Base-by-base conservation (phyloP, 768 basidiomycete genomes). In the Kwoniella dendrophila region DNA sequence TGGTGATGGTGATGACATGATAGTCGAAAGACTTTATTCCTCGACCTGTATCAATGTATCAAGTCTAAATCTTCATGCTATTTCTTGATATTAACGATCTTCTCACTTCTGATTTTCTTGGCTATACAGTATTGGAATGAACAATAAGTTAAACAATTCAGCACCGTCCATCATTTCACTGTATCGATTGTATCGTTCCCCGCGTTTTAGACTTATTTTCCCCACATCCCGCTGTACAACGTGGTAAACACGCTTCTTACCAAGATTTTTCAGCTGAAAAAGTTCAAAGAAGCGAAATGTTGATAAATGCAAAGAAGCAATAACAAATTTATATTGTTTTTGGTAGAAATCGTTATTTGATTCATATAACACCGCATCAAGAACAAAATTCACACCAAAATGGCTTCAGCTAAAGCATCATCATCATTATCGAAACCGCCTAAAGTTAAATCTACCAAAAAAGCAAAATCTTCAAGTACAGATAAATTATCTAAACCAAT, bases 401-500 rank as follows among this genome's bases (percentile, higher is more conserved):
- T 58, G 56, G 56, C 18, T 26, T 43, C 41, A 6, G 41, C 41
- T 14, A 43, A 27, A 27, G 53, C 56, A 26, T 58, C 56, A 1
- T 49, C 56, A 26, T 58, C 56, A 1, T 49, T 47, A 3, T 49
- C 56, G 14, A 30, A 32, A 7, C 54, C 54, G 3, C 54, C 54
- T 12, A 55, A 41, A 32, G 38, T 55, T 10, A 55, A 55, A 43
- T 43, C 54, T 18, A 27, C 22, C 20, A 57, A 57, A 47, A 56
- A 56, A 27, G 36, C 48, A 20, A 59, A 40, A 40, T 18, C 41
- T 56, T 14, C 44, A 56, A 27, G 22, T 38, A 62, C 55, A 33
- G 30, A 29, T 14, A 60, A 60, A 33, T 18, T 47, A n/a, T 49
- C 65, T 51, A 34, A 30, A 38, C 36, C 54, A 2, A 55, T 57